Conservation (phyloP, 1,284 basidiomycete species). For the Ganoderma lucidum region DNA sequence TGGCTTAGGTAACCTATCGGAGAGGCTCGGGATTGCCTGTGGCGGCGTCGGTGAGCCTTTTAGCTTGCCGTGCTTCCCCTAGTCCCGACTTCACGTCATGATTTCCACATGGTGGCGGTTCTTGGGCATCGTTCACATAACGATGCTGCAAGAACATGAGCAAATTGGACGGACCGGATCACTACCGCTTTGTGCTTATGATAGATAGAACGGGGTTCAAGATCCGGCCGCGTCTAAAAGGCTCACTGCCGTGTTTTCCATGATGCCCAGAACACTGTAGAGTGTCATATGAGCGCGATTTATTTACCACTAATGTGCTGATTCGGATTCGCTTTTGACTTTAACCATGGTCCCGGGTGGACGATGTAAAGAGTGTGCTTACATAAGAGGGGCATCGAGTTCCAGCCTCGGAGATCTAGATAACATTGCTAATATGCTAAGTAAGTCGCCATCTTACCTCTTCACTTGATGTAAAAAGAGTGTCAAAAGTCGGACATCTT, state of each 20-base stretch:
- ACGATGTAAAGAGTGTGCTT: not conserved
- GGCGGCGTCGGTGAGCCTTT: not conserved
- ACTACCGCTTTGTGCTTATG: not conserved
- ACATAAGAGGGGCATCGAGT: not conserved
- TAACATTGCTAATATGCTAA: conserved; percentile 10
- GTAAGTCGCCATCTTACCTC: conserved; percentile 11
- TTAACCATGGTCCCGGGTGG: conserved; percentile 9
- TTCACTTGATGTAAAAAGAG: no score
- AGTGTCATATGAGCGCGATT: not conserved
- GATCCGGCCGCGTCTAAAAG: conserved; percentile 1
- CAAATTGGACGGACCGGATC: not conserved
- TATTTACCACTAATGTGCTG: not conserved
- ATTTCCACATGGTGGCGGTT: not conserved
- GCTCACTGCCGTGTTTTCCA: not conserved
- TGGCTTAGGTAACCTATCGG: not conserved
- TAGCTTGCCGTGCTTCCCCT: not conserved
- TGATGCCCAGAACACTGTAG: not conserved
- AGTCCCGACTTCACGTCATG: not conserved
- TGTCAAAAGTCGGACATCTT: not conserved
- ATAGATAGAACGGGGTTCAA: not conserved
- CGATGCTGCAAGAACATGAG: not conserved
- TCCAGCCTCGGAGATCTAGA: conserved; percentile 20
- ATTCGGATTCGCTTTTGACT: not conserved
- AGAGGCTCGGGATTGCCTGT: not conserved
- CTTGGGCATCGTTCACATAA: not conserved